Evolutionary conservation across 441 rosid species (phyloP).

Genomic region (Brassica hybrid): DNA sequence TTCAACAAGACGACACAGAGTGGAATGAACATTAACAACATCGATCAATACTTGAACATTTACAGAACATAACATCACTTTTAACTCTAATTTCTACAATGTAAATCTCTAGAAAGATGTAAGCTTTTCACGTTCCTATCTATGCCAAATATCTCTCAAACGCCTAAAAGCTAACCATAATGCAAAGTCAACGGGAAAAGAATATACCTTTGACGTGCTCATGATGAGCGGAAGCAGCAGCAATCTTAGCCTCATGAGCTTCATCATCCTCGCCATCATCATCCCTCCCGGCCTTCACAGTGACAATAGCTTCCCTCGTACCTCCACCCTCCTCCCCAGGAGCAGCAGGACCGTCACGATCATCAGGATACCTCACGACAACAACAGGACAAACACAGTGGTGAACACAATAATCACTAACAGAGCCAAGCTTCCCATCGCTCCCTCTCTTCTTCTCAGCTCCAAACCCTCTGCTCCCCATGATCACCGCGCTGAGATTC

Average conservation of each 20-base stretch:
- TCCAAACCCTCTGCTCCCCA: conserved; percentile 75
- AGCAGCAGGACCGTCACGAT: conserved; percentile 39
- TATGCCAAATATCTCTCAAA: neutral
- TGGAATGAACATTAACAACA: conserved; percentile 5
- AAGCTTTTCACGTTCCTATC: conserved; percentile 20
- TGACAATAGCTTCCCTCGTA: conserved; percentile 34
- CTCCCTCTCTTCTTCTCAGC: conserved; percentile 50
- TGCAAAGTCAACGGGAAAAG: no score
- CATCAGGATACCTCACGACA: conserved; percentile 62
- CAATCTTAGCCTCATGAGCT: conserved; percentile 49
- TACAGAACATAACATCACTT: neutral
- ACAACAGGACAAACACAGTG: conserved; percentile 72
- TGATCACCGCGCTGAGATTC: conserved; percentile 57
- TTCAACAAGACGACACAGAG: conserved; percentile 3
- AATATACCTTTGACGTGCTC: conserved; percentile 43
- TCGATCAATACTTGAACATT: neutral
- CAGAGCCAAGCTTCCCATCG: conserved; percentile 65
- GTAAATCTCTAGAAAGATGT: neutral
- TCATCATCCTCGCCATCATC: conserved; percentile 56
- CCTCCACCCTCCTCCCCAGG: no score
- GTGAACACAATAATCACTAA: conserved; percentile 68
- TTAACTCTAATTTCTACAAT: no score
- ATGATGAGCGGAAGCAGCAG: conserved; percentile 37
- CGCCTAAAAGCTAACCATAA: no score
- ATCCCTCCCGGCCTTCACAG: conserved; percentile 35